Percentiles rank a stretch among this genome's conserved stretches.
These are phyloP conservation scores for Ustilago curta DNA, from an alignment of 1,284 basidiomycete species.

Conservation along the genomic window DNA sequence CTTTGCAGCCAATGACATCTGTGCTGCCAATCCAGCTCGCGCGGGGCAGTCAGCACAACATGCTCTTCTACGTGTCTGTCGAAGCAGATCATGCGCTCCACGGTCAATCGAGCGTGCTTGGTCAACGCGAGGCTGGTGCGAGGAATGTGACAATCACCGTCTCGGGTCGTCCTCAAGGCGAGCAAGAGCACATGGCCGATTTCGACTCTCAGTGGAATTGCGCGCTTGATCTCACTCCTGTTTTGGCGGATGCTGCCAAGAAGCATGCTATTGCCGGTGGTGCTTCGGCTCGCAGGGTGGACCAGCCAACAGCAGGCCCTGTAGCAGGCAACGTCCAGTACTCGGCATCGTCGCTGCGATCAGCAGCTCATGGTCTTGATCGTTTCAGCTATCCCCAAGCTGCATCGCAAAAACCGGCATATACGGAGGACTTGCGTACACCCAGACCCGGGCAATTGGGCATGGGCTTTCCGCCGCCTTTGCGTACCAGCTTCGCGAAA, in stretches of 20 bases:
- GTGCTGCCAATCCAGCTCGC: slow-evolving; percentile 28
- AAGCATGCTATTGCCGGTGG: slow-evolving; percentile 9
- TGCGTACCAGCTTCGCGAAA: slow-evolving; percentile 16
- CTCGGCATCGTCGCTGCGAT: slow-evolving; percentile 29
- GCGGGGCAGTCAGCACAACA: slow-evolving; percentile 42
- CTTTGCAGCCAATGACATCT: slow-evolving; percentile 13
- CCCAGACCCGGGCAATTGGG: slow-evolving; percentile 34
- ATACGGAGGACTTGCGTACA: slow-evolving; percentile 16
- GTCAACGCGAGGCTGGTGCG: slow-evolving; percentile 2
- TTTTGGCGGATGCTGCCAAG: slow-evolving; percentile 30
- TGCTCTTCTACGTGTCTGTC: slow-evolving; percentile 42
- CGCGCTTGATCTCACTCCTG: slow-evolving; percentile 31
- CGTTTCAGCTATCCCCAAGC: background rate
- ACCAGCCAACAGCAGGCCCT: background rate
- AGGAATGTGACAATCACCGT: slow-evolving; percentile 47
- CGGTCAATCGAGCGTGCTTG: background rate
- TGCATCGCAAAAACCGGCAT: background rate
- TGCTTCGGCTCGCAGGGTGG: background rate
- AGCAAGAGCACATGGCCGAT: slow-evolving; percentile 16
- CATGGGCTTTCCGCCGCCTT: slow-evolving; percentile 25
- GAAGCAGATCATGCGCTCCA: slow-evolving; percentile 8
- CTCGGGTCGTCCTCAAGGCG: slow-evolving; percentile 23
- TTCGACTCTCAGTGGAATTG: slow-evolving; percentile 55
- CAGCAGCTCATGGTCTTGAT: background rate
- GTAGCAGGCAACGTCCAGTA: slow-evolving; percentile 38